Base-by-base conservation (phyloP, 306 rosid species). In the Gillenia trifoliata region DNA sequence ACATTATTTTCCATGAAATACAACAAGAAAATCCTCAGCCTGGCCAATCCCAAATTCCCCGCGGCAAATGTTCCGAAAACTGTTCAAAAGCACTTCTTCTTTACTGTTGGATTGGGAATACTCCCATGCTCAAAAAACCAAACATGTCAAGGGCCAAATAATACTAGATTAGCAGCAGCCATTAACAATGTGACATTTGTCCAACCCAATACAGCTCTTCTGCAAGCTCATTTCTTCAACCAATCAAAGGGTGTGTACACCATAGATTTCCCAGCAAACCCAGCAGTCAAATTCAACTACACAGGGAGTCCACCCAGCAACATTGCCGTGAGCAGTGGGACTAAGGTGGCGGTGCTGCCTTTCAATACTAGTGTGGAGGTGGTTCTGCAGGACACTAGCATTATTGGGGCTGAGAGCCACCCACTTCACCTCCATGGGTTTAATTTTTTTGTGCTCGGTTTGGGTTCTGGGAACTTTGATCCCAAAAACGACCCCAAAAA, bases 401-500 rank as follows among this genome's bases (percentile, higher is more conserved):
- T 90, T 12, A 76, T 88, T 75, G 86, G 83, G 7, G 90, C 96
- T 3, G 91, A 90, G 81, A 88, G 91, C 71, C 96, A 90, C 79
- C 96, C 96, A 6, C 88, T 90, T 81, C 96, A 90, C 56, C 90
- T 90, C 67, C 96, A 90, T 75, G 96, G 96, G 1, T 90, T 83
- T 50, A 90, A 88, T 68, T 90, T 90, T 83, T 88, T 90, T n/a
- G 81, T 88, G 66, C 85, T 90, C 34, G 96, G 90, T 17, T 85
- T 86, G 23, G 96, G 96, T 0, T 65, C 45, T 68, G 96, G 91
- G n/a, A 90, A 88, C 70, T 90, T 90, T 19, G 83, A 90, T 76
- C 84, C 91, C 36, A 86, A 80, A 20, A 90, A 78, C 1, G 96
- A 88, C 68, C 90, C 91, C 1, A 6, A 77, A 0, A 88, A 77